Base-by-base conservation (phyloP, 2,329 filamentous ascomycete genomes). In the Nemania serpens region DNA sequence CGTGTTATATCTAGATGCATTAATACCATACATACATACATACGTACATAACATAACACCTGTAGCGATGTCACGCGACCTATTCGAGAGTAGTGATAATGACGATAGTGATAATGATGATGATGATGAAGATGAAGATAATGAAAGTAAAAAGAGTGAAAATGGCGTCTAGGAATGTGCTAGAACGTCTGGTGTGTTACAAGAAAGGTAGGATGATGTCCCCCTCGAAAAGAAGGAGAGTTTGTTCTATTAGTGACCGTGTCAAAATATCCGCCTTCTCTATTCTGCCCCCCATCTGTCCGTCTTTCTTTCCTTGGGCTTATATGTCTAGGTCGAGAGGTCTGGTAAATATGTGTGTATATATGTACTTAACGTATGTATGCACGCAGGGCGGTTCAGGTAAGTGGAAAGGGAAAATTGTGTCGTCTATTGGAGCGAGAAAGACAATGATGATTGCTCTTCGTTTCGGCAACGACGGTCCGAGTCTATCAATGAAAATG, bases 11-110 rank as follows among this genome's bases (percentile, higher is more conserved):
- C 25, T 29, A 29, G 25, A 29, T 29, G 25, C 25, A 3, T 29
- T 29, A 29, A 29, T 7, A 29, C 7, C 25, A 29, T 7, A 45
- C 37, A 41, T n/a, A 36, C 39, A 50, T 57, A 29, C 25, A 29
- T 51, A 58, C 39, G 20, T 58, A 55, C 17, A 56, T 59, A 41
- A 47, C 13, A 51, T 33, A 53, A 41, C 39, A 29, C 25, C 25
- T 29, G n/a, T 25, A 33, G 25, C n/a, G 11, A 52, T 52, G 25
- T 60, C 58, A 60, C 47, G 25, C 18, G 20, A 20, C 41, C 36
- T 29, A 17, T 4, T 7, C 7, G 25, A 7, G 25, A n/a, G n/a
- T n/a, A n/a, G n/a, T n/a, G n/a, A n/a, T n/a, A n/a, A 29, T 29
- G 25, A 7, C 25, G 25, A 7, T 29, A 7, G 29, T 56, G 22